Evolutionary conservation across 208 protist species (phyloP).

Genomic region (Crithidia sp.): DNA sequence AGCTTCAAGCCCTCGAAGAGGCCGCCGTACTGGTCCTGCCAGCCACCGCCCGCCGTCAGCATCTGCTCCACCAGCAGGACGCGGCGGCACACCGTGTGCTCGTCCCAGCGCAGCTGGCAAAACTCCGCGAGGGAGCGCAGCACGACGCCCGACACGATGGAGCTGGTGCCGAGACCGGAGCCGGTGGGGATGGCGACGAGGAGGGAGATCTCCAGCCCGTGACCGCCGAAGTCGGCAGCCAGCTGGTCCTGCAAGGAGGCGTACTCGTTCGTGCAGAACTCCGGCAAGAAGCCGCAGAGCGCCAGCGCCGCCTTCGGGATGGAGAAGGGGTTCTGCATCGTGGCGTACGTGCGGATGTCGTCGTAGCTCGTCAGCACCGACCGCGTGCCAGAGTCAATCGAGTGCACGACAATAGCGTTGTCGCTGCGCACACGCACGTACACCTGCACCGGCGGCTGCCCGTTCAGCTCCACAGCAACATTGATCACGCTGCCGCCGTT

Average conservation of each 20-base stretch:
- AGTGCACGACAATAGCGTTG: constrained; percentile 38
- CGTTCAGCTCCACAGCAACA: constrained; percentile 58
- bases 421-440: constrained; percentile 40
- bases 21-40: constrained; percentile 74
- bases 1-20: constrained; percentile 60
- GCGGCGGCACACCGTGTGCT: constrained; percentile 46
- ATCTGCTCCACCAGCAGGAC: constrained; percentile 74
- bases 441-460: constrained; percentile 55
- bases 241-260: constrained; percentile 46
- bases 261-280: constrained; percentile 38
- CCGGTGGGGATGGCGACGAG: constrained; percentile 56
- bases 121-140: constrained; percentile 49
- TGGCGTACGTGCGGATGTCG: constrained; percentile 46
- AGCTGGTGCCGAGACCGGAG: constrained; percentile 77
- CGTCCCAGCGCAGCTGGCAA: constrained; percentile 49
- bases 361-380: constrained; percentile 40
- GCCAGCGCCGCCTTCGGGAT: constrained; percentile 71
- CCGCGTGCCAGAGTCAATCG: constrained; percentile 45
- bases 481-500: constrained; percentile 69
- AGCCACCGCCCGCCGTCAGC: constrained; percentile 68
- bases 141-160: constrained; percentile 56
- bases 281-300: constrained; percentile 55
- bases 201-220: constrained; percentile 63
- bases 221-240: constrained; percentile 30
- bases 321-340: constrained; percentile 51